phyloP scores from a whole-genome alignment of 2,329 filamentous ascomycete species.

The Fusarium austroafricanum region DNA sequence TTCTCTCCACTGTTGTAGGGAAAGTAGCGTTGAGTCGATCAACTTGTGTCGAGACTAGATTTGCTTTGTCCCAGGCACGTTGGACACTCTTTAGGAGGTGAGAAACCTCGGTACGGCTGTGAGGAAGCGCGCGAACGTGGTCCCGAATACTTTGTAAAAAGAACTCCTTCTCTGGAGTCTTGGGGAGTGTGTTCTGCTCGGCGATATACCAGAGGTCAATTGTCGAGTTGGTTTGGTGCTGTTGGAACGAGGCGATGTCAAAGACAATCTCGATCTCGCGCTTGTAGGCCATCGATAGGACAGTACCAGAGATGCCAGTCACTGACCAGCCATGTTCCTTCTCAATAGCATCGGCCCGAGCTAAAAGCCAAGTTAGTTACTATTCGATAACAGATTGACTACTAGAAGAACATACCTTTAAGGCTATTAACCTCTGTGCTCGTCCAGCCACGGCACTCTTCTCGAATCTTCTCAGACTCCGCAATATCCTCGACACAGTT shows the following conservation, averaged over 20 bases:
- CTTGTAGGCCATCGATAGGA: constrained; percentile 78
- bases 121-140: constrained; percentile 70
- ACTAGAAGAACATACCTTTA: constrained; percentile 68
- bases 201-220: constrained; percentile 80
- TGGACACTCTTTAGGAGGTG: constrained; percentile 70
- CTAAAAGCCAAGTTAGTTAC: constrained; percentile 61
- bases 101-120: constrained; percentile 66
- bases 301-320: constrained; percentile 69
- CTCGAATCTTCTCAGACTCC: constrained; percentile 83
- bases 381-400: neutral
- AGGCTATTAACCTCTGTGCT: constrained; percentile 80
- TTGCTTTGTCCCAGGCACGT: constrained; percentile 74
- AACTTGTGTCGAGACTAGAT: constrained; percentile 69
- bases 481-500: constrained; percentile 79
- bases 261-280: constrained; percentile 80
- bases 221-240: constrained; percentile 58
- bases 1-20: constrained; percentile 71
- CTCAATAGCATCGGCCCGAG: constrained; percentile 73
- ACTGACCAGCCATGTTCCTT: constrained; percentile 77
- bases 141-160: constrained; percentile 79
- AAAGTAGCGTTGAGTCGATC: constrained; percentile 71
- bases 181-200: constrained; percentile 63
- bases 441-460: constrained; percentile 92
- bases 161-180: constrained; percentile 77
- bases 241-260: constrained; percentile 71